Evolutionary conservation across 73 alveolate genomes (phyloP).

Genomic region (Breviolum minutum): DNA sequence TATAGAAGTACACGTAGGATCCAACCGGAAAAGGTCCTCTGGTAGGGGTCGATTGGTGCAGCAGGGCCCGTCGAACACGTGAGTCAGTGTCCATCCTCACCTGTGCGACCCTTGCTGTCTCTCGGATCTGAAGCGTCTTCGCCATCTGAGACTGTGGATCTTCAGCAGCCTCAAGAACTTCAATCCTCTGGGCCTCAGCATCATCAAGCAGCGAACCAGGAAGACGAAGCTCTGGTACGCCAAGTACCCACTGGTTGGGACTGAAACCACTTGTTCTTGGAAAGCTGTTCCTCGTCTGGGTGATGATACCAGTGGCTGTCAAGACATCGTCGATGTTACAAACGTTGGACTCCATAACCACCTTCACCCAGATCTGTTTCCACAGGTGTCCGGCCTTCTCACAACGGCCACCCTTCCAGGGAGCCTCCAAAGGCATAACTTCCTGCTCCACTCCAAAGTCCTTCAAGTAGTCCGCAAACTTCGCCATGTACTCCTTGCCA

Average conservation of each 20-base stretch:
- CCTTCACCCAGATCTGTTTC: neutral
- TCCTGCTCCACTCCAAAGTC: neutral
- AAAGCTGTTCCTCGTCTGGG: neutral
- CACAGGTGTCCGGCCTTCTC: neutral
- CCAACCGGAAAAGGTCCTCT: constrained; percentile 40
- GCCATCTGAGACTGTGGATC: no score
- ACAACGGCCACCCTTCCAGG: neutral
- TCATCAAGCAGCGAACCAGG: neutral
- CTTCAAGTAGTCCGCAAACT: constrained; percentile 5
- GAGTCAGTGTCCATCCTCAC: constrained; percentile 13
- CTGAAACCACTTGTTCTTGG: neutral
- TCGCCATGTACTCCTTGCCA: constrained; percentile 19
- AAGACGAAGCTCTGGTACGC: neutral
- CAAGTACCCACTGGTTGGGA: constrained; percentile 29
- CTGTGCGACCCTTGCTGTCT: constrained; percentile 15
- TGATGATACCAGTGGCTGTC: neutral
- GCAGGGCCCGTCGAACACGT: constrained; percentile 9
- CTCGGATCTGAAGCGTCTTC: neutral
- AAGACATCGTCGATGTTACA: neutral
- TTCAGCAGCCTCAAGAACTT: no score
- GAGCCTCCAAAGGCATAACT: constrained; percentile 35
- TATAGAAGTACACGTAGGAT: constrained; percentile 7
- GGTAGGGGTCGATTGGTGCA: neutral
- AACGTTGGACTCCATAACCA: neutral
- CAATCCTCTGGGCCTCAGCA: neutral